phyloP scores from a whole-genome alignment of 2,329 filamentous ascomycete species.

The Dactylellina sp. region DNA sequence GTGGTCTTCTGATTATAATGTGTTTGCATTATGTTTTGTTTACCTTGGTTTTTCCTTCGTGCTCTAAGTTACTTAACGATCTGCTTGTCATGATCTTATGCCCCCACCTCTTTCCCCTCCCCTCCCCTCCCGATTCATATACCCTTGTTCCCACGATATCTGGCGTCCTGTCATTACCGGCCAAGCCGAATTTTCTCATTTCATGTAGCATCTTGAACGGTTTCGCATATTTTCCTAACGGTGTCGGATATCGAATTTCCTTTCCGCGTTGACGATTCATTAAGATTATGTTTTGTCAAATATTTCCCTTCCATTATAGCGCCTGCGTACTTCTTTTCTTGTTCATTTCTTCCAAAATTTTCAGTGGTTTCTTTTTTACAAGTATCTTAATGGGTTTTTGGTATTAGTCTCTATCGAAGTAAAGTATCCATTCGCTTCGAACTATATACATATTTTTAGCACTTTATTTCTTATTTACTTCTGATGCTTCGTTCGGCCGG shows the following conservation, averaged over 20 bases:
- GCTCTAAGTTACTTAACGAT: constrained; percentile 1
- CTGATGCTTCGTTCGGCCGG: too few species aligned
- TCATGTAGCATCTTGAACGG: constrained; percentile 30
- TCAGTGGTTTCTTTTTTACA: constrained; percentile 23
- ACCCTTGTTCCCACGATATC: constrained; percentile 42
- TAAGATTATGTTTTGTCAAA: neutral
- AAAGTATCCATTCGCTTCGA: constrained; percentile 36
- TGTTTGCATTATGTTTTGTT: constrained; percentile 13
- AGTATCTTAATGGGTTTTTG: constrained; percentile 16
- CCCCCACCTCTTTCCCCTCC: neutral
- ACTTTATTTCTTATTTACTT: constrained; percentile 8
- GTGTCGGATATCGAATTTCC: constrained; percentile 37
- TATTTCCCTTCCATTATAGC: constrained; percentile 16
- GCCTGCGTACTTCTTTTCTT: constrained; percentile 10
- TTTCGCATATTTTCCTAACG: constrained; percentile 17
- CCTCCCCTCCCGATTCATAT: constrained; percentile 19
- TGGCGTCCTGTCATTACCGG: constrained; percentile 55
- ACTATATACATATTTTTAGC: constrained; percentile 37
- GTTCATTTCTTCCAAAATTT: constrained; percentile 5
- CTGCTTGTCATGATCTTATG: constrained; percentile 6
- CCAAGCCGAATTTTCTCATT: constrained; percentile 23
- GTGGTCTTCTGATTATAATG: constrained; percentile 23
- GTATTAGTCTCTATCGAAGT: constrained; percentile 14
- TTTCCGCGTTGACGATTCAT: constrained; percentile 2
- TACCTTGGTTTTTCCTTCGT: neutral